A percentile compares a stretch with the other conserved stretches of the same genome.
These are phyloP conservation scores for Trichocladium antarcticum DNA, from an alignment of 495 filamentous ascomycete genomes.

Conservation along the genomic window DNA sequence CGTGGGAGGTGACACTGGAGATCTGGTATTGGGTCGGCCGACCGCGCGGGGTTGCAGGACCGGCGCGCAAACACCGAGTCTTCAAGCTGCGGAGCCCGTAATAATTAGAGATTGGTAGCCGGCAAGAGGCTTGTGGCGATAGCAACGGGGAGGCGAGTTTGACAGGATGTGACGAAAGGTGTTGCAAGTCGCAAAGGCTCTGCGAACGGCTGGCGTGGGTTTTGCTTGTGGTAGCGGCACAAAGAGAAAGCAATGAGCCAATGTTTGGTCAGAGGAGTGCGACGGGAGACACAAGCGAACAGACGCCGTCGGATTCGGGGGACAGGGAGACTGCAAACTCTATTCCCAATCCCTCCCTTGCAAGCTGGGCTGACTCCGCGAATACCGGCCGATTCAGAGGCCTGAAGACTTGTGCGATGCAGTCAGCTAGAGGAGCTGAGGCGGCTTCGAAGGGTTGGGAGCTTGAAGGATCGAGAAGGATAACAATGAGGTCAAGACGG, in stretches of 20 bases:
- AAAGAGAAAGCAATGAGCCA: slow-evolving; percentile 5
- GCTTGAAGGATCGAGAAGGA: neutral
- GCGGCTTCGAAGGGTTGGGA: too few species aligned
- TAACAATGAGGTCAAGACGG: slow-evolving; percentile 3
- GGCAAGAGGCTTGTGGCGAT: neutral
- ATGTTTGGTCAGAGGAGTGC: neutral
- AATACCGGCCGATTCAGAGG: neutral
- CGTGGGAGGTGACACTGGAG: neutral
- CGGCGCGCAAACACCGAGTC: neutral
- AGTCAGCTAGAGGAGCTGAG: too few species aligned
- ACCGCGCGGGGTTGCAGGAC: neutral
- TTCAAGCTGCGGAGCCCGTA: too few species aligned
- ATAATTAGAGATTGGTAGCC: neutral
- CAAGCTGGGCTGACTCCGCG: neutral
- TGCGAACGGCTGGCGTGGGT: neutral
- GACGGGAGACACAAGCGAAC: neutral
- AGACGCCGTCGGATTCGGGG: neutral
- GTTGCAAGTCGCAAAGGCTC: neutral
- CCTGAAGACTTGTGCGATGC: too few species aligned
- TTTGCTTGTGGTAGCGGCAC: neutral
- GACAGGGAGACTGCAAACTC: neutral
- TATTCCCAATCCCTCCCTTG: neutral
- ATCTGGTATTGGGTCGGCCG: neutral
- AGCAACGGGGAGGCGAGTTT: neutral
- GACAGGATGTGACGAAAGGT: neutral